Evolutionary conservation across 352 stramenopile genomes (phyloP), one percentile per base, ranked within the genome.

Genomic region (Peronosclerospora sorghi): DNA sequence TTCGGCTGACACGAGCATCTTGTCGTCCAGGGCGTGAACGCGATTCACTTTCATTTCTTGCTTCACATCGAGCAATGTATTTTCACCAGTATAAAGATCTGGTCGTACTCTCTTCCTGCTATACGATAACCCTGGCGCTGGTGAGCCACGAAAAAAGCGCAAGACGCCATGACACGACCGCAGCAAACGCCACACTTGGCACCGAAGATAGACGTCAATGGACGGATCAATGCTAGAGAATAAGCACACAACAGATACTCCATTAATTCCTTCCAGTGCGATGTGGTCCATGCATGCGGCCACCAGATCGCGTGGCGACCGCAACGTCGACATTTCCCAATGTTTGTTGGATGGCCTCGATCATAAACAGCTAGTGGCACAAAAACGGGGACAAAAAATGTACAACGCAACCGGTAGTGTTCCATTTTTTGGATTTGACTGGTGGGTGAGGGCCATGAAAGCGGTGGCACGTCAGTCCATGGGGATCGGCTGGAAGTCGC

Each of bases 21-120:
- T 26, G 21, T 26, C 21, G 21, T 26, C 21, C 28, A 15, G 13
- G 17, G 5, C 30, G 12, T 17, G 5, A 5, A 35, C 30, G 15
- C 30, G 30, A 35, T 28, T 13, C 2, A 32, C 23, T 13, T 56
- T 32, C 26, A 35, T 34, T 35, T 66, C 58, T 1, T 26, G 36
- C 45, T 63, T 67, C n/a, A 68, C 40, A 5, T 45, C 37, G 3
- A 48, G 21, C 14, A 27, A 34, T 5, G 53, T 34, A 6, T 37
- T 39, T 9, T 35, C 23, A 9, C 51, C 35, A 10, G 32, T 30
- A 14, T 8, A 24, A 8, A 34, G 18, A 1, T 17, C 61, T 19
- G 67, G 60, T 7, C 74, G 67, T 40, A 81, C 79, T 27, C 69
- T 62, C 40, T 86, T 84, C 65, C 75, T 84, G 35, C 59, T 49